These are phyloP conservation scores for Lentinula boryana DNA, from an alignment of 768 basidiomycete genomes.

Conservation along the genomic window DNA sequence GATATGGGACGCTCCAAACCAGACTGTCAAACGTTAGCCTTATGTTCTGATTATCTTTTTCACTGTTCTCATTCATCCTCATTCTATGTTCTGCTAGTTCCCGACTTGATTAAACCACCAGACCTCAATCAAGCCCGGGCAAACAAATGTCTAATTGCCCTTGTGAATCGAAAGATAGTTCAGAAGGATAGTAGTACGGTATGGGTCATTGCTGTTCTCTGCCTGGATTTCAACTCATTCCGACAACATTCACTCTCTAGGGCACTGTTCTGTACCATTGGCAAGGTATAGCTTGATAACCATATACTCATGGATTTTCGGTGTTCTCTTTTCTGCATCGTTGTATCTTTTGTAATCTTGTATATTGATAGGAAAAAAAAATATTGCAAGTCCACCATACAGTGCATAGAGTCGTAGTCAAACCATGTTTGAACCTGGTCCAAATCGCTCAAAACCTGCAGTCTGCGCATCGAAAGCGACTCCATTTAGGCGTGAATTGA, in stretches of 20 bases:
- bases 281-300: conserved; percentile 36
- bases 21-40: conserved; percentile 55
- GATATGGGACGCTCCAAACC: conserved; percentile 57
- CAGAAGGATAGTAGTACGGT: conserved; percentile 66
- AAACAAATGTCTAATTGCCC: conserved; percentile 88
- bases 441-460: too few species aligned
- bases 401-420: too few species aligned
- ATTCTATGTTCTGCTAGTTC: conserved; percentile 39
- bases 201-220: conserved; percentile 13
- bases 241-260: conserved; percentile 25
- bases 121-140: conserved; percentile 87
- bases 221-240: not conserved
- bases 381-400: too few species aligned
- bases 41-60: not conserved
- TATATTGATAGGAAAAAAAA: too few species aligned
- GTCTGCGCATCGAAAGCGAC: too few species aligned
- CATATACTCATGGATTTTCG: not conserved
- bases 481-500: too few species aligned
- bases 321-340: not conserved
- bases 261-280: conserved; percentile 66
- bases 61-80: not conserved
- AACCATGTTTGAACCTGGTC: too few species aligned
- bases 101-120: conserved; percentile 70
- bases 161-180: conserved; percentile 84
- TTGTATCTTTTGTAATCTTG: not conserved